Evolutionary conservation across 345 rosid genomes (phyloP), one percentile per base, ranked within the genome.

Genomic region (Litchi chinensis): DNA sequence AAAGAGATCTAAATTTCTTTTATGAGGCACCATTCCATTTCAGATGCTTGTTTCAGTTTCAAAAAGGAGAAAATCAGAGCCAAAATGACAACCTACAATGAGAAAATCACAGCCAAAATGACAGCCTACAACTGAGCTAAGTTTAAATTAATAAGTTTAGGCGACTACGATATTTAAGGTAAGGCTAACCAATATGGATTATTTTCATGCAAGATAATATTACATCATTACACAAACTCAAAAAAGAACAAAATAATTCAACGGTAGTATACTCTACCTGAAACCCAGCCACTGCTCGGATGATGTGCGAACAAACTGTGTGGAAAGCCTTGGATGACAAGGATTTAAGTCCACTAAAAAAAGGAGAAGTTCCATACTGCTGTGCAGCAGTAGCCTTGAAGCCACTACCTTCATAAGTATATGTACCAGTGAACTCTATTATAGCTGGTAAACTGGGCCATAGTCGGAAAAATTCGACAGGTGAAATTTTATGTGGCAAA

Each of bases 381-480:
- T 94, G 99, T 37, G 99, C 99, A 74, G 99, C 99, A 54, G 98
- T 96, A 44, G 99, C 99, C 87, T 85, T 91, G 92, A 96, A 92
- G 80, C 99, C 98, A 75, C 99, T 96, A 75, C 99, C 98, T 86
- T 96, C 98, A 41, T 96, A 96, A 44, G 82, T 84, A 76, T 92
- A 96, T 28, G 97, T 91, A 73, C 98, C 99, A 68, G 98, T 89
- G 77, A 86, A 86, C 84, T 96, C 98, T 67, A 91, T 93, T 69
- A 93, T 86, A 62, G 98, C 97, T 15, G 98, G 98, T 82, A 96
- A 91, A 87, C 98, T 92, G 75, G 99, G 98, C 99, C 99, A 96
- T 68, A 96, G 88, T 63, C 99, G 97, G 88, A 94, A 96, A 84
- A 94, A 96, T 82, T 96, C 99, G 0, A 94, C 98, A 1, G 99